A percentile compares a stretch with the other conserved stretches of the same genome.
These are phyloP conservation scores for Penicillium verhagenii DNA, from an alignment of 495 filamentous ascomycete genomes.

Conservation along the genomic window DNA sequence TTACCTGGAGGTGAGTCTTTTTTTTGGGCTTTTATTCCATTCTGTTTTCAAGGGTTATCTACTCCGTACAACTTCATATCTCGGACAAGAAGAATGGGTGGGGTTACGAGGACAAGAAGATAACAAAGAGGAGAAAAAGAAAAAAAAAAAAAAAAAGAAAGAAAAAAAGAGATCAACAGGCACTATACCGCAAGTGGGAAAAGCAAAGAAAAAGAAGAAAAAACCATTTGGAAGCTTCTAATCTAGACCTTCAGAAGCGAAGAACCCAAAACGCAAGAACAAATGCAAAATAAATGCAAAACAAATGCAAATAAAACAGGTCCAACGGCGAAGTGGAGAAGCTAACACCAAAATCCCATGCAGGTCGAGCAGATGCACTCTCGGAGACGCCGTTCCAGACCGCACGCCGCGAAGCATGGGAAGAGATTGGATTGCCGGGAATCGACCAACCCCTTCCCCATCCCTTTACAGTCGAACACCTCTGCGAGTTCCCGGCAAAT, in stretches of 20 bases:
- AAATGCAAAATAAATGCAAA: neutral
- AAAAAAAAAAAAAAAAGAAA: neutral
- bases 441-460: conserved; percentile 59
- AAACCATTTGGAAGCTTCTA: neutral
- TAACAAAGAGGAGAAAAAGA: neutral
- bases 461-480: conserved; percentile 77
- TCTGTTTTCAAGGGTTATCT: neutral
- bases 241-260: neutral
- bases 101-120: neutral
- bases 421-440: conserved; percentile 84
- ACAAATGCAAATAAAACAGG: neutral
- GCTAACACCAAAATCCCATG: neutral
- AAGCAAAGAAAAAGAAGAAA: conserved; percentile 4
- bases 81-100: neutral
- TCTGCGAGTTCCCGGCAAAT: conserved; percentile 77
- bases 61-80: neutral
- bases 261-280: neutral
- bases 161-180: neutral
- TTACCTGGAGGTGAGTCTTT: conserved; percentile 73
- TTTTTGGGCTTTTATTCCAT: neutral
- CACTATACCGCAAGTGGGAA: neutral
- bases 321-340: neutral
- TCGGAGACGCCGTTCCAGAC: conserved; percentile 64
- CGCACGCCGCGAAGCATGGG: conserved; percentile 81
- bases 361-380: conserved; percentile 50